phyloP scores from a whole-genome alignment of 2,329 filamentous ascomycete genomes.

The Corinectria fuckeliana region DNA sequence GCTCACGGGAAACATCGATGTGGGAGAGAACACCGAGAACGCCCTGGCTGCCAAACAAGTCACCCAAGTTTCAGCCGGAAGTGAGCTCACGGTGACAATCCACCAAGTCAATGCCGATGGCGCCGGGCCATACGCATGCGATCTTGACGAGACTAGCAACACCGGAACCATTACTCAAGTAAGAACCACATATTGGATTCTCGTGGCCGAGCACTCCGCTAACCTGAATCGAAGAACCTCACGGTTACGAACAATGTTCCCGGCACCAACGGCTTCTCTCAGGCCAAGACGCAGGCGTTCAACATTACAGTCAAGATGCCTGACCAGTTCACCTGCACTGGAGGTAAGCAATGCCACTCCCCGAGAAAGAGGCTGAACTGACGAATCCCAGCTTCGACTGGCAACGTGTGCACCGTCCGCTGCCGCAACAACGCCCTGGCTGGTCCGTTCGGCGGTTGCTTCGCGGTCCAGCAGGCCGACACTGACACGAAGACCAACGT shows the following conservation, averaged over 20 bases:
- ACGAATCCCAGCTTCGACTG: slow-evolving; percentile 53
- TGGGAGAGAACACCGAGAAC: slow-evolving; percentile 62
- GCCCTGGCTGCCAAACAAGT: slow-evolving; percentile 53
- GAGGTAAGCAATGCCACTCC: slow-evolving; percentile 48
- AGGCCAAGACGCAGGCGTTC: slow-evolving; percentile 62
- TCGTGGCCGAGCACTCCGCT: background rate
- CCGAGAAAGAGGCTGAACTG: background rate
- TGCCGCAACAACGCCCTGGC: slow-evolving; percentile 65
- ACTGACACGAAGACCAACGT: slow-evolving; percentile 49
- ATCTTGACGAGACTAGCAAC: slow-evolving; percentile 57
- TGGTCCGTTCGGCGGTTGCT: slow-evolving; percentile 64
- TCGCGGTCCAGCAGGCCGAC: slow-evolving; percentile 63
- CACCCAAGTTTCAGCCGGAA: slow-evolving; percentile 57
- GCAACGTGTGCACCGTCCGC: slow-evolving; percentile 64
- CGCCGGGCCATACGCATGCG: slow-evolving; percentile 64
- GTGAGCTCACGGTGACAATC: slow-evolving; percentile 61
- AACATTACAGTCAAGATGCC: slow-evolving; percentile 63
- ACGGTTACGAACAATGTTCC: slow-evolving; percentile 66
- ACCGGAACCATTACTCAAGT: slow-evolving; percentile 33
- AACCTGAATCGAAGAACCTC: slow-evolving; percentile 40
- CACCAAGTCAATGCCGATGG: slow-evolving; percentile 74
- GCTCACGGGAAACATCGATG: slow-evolving; percentile 65
- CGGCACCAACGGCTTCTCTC: slow-evolving; percentile 62
- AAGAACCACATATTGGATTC: background rate
- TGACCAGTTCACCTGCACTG: slow-evolving; percentile 54